A percentile compares a stretch with the other conserved stretches of the same genome.
These are phyloP conservation scores for Hypoxylon sp. DNA, from an alignment of 2,329 filamentous ascomycete species.

Conservation along the genomic window DNA sequence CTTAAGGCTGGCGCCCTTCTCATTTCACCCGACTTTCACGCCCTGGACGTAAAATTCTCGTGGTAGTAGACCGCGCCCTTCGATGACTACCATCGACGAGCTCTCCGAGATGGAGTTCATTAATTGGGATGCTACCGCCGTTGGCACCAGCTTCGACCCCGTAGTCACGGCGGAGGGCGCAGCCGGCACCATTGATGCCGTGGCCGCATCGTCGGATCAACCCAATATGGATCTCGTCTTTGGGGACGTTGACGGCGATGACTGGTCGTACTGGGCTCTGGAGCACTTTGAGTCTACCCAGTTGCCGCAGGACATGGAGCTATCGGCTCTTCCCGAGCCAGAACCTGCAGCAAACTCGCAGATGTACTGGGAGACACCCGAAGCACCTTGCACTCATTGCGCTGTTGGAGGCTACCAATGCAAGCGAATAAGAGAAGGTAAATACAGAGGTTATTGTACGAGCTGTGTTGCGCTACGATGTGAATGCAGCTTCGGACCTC, in stretches of 20 bases:
- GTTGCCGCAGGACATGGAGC: conserved; percentile 54
- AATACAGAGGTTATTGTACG: conserved; percentile 71
- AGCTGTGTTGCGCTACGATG: conserved; percentile 71
- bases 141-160: conserved; percentile 53
- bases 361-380: conserved; percentile 60
- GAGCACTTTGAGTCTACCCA: conserved; percentile 67
- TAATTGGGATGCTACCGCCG: conserved; percentile 67
- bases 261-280: conserved; percentile 71
- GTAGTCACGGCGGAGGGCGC: conserved; percentile 55
- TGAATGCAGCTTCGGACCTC: conserved; percentile 68
- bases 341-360: conserved; percentile 49
- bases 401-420: conserved; percentile 67
- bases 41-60: conserved; percentile 20
- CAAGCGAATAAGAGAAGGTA: conserved; percentile 72
- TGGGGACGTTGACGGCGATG: conserved; percentile 68
- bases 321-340: conserved; percentile 51
- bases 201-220: conserved; percentile 38
- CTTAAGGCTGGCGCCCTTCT: conserved; percentile 32
- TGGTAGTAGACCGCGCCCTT: conserved; percentile 39
- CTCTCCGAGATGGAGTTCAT: conserved; percentile 71
- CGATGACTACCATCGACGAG: conserved; percentile 62
- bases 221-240: conserved; percentile 66
- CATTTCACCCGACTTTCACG: conserved; percentile 21
- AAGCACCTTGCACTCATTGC: conserved; percentile 67
- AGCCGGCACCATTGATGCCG: conserved; percentile 49